Evolutionary conservation across 768 basidiomycete genomes (phyloP), one percentile per base, ranked within the genome.

Genomic region (Suillus plorans): DNA sequence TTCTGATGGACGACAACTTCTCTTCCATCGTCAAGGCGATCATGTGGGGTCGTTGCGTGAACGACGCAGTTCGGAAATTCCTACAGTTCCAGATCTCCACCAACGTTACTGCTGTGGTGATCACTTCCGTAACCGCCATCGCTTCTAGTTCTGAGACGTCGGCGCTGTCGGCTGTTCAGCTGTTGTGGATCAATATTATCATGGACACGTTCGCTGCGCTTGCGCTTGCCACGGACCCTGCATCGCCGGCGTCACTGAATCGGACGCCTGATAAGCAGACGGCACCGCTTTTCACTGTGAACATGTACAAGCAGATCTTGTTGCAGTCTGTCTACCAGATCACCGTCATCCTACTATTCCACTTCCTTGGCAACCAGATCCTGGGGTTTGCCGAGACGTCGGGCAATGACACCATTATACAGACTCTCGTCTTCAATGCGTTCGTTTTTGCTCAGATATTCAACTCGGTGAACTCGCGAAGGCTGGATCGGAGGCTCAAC

Each of bases 131-230:
- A 65, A 88, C 96, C 42, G 93, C 95, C 44, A 88, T 98, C 62
- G 86, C 92, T 0, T 95, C 95, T 20, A 67, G 73, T 7, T 72
- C 85, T 61, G 96, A 97, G 74, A 70, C 80, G 12, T 94, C 95
- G 1, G 95, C 94, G n/a, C 81, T 99, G 36, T 90, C 92, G 28
- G 97, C 97, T 39, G 97, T 99, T 1, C 97, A 99, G 74, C 80
- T 99, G 6, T 86, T 99, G 25, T 99, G 97, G 96, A 94, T 98
- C 78, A 98, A 98, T 82, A 90, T 99, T 67, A 97, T 97, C 76
- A 97, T 97, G 95, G 96, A 97, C 74, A 97, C 95, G 2, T 98
- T 99, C 73, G 97, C 97, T 63, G 97, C 97, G 31, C 88, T 99
- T 60, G 97, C 97, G 14, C 86, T 99, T 60, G 97, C 97, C 20